Base-by-base conservation (phyloP, 306 rosid species). In the Begonia peltatifolia region DNA sequence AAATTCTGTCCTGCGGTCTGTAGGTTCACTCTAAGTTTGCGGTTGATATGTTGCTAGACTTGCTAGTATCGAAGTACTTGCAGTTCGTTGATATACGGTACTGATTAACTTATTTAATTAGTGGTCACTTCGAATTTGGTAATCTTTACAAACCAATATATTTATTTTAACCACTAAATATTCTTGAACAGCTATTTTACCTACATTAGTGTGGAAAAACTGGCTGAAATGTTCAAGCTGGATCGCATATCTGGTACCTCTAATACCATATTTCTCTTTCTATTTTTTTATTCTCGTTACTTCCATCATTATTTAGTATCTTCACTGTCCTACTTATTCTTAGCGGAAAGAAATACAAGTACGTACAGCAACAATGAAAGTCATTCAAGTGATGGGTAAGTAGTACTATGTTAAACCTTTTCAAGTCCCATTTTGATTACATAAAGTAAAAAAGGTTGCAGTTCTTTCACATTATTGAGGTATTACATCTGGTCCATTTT, bases 11-110 rank as follows among this genome's bases (percentile, higher is more conserved):
- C 0, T 58, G 36, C 15, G 43, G 12, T 55, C 56, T 47, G 71
- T 70, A 85, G 97, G 78, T 76, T 52, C 47, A 75, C 67, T 72
- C 81, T 16, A 20, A 60, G 1, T 18, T 56, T 50, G 35, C 76
- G 0, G 63, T 57, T 49, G 42, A 52, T 15, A 54, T 68, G 57
- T 46, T 76, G 54, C 63, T 79, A 60, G 86, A 79, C 68, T 71
- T 90, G 76, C 86, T 85, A 1, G 68, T 63, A 36, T 72, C 78
- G 0, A 90, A 90, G 68, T 85, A 90, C 71, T 83, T 83, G 67
- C 65, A 70, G 74, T 77, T 85, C 58, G 62, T 86, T 6, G 94
- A 90, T 57, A 74, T 90, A 41, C 71, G 95, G 99, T 90, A 83
- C 38, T 64, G 81, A 56, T 60, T 60, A 52, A 64, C 46, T 36